These are phyloP conservation scores for Polyporus tsugae DNA, from an alignment of 1,284 basidiomycete species.

Conservation along the genomic window DNA sequence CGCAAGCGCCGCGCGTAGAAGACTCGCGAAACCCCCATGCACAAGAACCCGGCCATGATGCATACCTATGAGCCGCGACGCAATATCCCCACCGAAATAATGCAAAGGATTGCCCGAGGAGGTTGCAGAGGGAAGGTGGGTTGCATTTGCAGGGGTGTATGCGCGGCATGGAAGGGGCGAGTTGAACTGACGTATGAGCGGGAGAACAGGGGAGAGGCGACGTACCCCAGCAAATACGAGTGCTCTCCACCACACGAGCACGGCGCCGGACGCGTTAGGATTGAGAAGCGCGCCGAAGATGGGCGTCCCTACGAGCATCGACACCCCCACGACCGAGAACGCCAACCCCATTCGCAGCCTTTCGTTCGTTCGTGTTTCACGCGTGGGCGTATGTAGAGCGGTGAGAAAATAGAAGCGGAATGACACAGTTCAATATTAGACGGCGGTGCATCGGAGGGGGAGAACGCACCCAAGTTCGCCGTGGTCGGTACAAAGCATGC, in stretches of 20 bases:
- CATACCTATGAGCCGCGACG: constrained; percentile 23
- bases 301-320: constrained; percentile 59
- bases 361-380: not conserved
- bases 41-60: constrained; percentile 33
- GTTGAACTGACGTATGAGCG: constrained; percentile 4
- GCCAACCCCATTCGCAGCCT: constrained; percentile 62
- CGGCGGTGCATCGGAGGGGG: constrained; percentile 10
- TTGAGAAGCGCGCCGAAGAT: constrained; percentile 50
- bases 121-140: not conserved
- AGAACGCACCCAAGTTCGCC: constrained; percentile 54
- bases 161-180: constrained; percentile 39
- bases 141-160: constrained; percentile 35
- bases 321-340: constrained; percentile 55
- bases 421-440: not conserved
- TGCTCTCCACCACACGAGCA: constrained; percentile 30
- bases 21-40: constrained; percentile 31
- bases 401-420: not conserved
- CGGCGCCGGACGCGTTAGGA: constrained; percentile 4
- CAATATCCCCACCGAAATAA: constrained; percentile 35
- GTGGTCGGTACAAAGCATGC: constrained; percentile 49
- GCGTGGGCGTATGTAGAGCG: constrained; percentile 1
- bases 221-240: constrained; percentile 32
- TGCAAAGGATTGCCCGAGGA: not conserved
- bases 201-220: constrained; percentile 13
- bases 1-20: constrained; percentile 26